Evolutionary conservation across 1,284 basidiomycete species (phyloP).

Genomic region (Sphaerobolus stellatus): DNA sequence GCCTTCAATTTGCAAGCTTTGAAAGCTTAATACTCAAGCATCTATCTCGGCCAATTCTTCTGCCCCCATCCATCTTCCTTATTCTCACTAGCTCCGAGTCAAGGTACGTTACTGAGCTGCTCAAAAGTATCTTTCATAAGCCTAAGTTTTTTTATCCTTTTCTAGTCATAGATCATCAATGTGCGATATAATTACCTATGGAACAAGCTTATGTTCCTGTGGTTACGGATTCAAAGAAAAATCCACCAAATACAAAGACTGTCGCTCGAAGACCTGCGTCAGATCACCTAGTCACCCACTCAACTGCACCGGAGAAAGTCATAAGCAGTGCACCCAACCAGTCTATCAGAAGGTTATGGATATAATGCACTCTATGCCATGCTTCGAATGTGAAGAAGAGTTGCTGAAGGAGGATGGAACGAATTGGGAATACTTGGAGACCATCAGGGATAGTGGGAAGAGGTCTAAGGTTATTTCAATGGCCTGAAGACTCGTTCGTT

Average conservation of each 20-base stretch:
- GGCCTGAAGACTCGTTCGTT: too few species aligned
- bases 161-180: not conserved
- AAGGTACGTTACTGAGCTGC: too few species aligned
- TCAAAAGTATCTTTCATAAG: too few species aligned
- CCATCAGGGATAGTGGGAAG: too few species aligned
- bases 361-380: not conserved
- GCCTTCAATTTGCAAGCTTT: too few species aligned
- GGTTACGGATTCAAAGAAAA: slow-evolving; percentile 3
- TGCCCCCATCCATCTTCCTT: too few species aligned
- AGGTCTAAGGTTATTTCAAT: too few species aligned
- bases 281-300: not conserved
- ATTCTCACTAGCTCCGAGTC: too few species aligned
- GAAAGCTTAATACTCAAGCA: too few species aligned
- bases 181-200: slow-evolving; percentile 2
- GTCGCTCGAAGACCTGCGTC: not conserved
- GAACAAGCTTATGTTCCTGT: not conserved
- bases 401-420: not conserved
- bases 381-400: not conserved
- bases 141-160: too few species aligned
- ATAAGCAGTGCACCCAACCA: not conserved
- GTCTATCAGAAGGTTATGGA: slow-evolving; percentile 3
- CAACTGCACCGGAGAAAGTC: not conserved
- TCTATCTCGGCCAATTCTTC: too few species aligned
- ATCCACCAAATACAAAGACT: not conserved
- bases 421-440: too few species aligned